phyloP scores from a whole-genome alignment of 2,329 filamentous ascomycete species.

The Hypoxylon sp. region DNA sequence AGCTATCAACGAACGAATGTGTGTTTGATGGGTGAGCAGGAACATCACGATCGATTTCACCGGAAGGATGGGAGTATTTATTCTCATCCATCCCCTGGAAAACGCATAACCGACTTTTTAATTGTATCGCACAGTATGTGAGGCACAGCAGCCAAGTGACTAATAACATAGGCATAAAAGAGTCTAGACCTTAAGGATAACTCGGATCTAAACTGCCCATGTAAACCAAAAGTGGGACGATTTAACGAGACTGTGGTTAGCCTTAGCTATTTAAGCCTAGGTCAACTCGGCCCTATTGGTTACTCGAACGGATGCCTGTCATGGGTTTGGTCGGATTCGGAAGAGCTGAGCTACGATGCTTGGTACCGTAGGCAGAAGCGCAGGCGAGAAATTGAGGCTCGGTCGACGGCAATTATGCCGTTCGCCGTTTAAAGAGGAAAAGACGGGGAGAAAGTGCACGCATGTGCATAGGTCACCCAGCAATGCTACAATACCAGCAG shows the following conservation, averaged over 20 bases:
- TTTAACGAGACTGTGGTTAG: not conserved
- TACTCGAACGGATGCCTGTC: constrained; percentile 16
- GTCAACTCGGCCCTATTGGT: constrained; percentile 17
- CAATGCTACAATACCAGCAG: too few species aligned
- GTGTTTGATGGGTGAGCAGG: constrained; percentile 1
- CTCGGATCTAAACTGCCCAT: constrained; percentile 9
- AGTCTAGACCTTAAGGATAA: constrained; percentile 25
- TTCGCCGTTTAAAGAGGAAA: too few species aligned
- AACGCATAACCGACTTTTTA: not conserved
- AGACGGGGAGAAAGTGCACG: too few species aligned
- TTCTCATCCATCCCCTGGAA: constrained; percentile 9
- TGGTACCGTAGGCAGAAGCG: constrained; percentile 22
- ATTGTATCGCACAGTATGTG: constrained; percentile 2
- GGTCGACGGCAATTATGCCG: too few species aligned
- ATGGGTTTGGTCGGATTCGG: constrained; percentile 11
- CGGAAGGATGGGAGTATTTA: constrained; percentile 18
- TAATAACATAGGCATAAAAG: constrained; percentile 4
- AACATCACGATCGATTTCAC: not conserved
- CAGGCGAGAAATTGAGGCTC: constrained; percentile 16
- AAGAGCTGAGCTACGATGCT: constrained; percentile 11
- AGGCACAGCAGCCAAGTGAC: constrained; percentile 6
- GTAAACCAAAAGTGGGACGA: constrained; percentile 26
- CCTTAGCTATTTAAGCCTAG: constrained; percentile 10
- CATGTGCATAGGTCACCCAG: too few species aligned
- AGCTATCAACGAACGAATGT: constrained; percentile 1